phyloP scores from a whole-genome alignment of 176 grass and related monocot species.

The Triticum monococcum region DNA sequence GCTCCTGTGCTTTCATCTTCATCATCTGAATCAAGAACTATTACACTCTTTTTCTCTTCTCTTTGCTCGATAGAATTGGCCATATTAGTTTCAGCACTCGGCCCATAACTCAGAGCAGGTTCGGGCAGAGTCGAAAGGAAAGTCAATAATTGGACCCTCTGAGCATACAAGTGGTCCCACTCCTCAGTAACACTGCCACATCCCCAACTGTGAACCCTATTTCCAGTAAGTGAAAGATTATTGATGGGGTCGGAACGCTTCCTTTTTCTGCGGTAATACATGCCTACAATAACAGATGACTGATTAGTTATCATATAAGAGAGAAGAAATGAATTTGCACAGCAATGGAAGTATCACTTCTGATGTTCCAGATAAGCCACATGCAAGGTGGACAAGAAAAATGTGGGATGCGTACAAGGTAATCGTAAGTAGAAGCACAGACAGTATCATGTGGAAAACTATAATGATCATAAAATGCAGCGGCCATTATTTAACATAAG shows the following conservation, averaged over 20 bases:
- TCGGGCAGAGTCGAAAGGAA: conserved; percentile 48
- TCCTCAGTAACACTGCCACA: conserved; percentile 58
- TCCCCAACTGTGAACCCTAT: conserved; percentile 26
- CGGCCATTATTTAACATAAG: neutral
- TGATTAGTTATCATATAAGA: neutral
- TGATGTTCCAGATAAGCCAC: neutral
- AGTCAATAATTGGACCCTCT: conserved; percentile 46
- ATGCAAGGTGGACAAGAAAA: neutral
- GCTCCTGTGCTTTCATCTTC: conserved; percentile 50
- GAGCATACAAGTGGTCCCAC: conserved; percentile 34
- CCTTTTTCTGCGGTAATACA: conserved; percentile 32
- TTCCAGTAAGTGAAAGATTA: conserved; percentile 36
- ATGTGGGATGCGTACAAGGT: neutral
- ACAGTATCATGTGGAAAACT: neutral
- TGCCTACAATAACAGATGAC: conserved; percentile 15
- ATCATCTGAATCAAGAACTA: conserved; percentile 90
- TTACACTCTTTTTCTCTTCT: conserved; percentile 41
- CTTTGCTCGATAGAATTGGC: conserved; percentile 23
- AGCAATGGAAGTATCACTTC: neutral
- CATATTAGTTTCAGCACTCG: conserved; percentile 1
- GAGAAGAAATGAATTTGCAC: neutral
- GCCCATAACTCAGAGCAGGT: conserved; percentile 12
- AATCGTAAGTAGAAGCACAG: neutral
- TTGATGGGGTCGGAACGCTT: conserved; percentile 16
- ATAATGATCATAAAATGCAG: neutral